Evolutionary conservation across 2,329 filamentous ascomycete species (phyloP).

Genomic region (Talaromyces pinophilus): DNA sequence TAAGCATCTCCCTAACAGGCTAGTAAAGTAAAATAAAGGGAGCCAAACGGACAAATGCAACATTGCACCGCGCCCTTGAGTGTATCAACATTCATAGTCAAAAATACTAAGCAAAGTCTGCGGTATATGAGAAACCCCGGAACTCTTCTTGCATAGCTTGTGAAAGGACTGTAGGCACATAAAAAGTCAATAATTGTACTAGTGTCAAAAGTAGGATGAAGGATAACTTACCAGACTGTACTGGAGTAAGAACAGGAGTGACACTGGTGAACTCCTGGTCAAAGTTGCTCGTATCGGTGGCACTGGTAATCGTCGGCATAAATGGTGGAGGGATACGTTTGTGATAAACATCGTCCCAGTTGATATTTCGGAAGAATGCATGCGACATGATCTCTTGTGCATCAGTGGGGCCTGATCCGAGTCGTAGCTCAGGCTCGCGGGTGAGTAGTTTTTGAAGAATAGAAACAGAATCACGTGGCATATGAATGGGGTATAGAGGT

Average conservation of each 20-base stretch:
- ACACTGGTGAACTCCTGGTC: constrained; percentile 98
- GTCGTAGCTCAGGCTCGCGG: constrained; percentile 85
- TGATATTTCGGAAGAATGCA: constrained; percentile 95
- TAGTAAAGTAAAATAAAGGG: background rate
- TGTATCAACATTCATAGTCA: constrained; percentile 3
- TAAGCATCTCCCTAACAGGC: constrained; percentile 8
- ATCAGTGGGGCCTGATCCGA: constrained; percentile 93
- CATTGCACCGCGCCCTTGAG: constrained; percentile 8
- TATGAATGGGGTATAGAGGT: constrained; percentile 96
- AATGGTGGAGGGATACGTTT: constrained; percentile 90
- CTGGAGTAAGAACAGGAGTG: constrained; percentile 92
- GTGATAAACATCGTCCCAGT: constrained; percentile 98
- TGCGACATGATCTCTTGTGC: constrained; percentile 99
- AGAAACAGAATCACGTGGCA: constrained; percentile 96
- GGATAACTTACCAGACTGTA: constrained; percentile 80
- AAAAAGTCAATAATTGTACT: constrained; percentile 27
- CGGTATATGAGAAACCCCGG: constrained; percentile 96
- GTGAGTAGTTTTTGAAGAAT: constrained; percentile 97
- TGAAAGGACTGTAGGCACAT: constrained; percentile 69
- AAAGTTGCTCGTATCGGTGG: constrained; percentile 99
- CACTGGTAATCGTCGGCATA: constrained; percentile 81
- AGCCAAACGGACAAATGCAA: constrained; percentile 9
- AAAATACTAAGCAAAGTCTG: constrained; percentile 71
- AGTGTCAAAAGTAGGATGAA: constrained; percentile 10
- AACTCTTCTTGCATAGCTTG: constrained; percentile 99